phyloP scores from a whole-genome alignment of 768 basidiomycete species.

The Boletus tomentosulus region DNA sequence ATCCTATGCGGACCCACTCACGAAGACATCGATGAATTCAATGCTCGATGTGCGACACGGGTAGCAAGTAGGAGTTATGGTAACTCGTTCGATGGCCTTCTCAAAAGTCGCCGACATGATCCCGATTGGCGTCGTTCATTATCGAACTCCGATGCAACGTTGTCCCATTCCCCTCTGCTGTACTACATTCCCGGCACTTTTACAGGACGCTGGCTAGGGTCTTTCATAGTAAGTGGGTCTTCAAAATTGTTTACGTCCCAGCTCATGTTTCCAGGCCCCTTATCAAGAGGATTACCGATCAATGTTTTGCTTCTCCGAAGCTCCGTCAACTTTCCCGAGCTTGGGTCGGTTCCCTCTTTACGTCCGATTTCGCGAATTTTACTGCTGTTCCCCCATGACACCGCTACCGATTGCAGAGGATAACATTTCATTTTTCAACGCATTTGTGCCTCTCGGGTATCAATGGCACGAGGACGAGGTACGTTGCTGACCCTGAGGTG shows the following conservation, averaged over 20 bases:
- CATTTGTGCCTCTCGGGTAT: slow-evolving; percentile 43
- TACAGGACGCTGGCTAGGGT: slow-evolving; percentile 48
- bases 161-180: slow-evolving; percentile 1
- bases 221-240: slow-evolving; percentile 38
- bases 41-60: slow-evolving; percentile 39
- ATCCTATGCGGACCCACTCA: slow-evolving; percentile 37
- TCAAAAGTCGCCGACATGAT: slow-evolving; percentile 30
- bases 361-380: slow-evolving; percentile 46
- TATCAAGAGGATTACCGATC: slow-evolving; percentile 35
- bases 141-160: background rate
- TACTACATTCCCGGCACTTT: slow-evolving; percentile 43
- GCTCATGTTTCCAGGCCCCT: slow-evolving; percentile 33
- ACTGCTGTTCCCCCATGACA: slow-evolving; percentile 32
- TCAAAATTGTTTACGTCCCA: background rate
- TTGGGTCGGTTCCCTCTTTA: slow-evolving; percentile 46
- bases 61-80: slow-evolving; percentile 28
- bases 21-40: slow-evolving; percentile 45
- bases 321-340: slow-evolving; percentile 33
- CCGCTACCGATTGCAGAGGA: slow-evolving; percentile 35
- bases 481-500: background rate
- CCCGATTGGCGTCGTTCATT: slow-evolving; percentile 29
- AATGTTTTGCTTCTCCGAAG: slow-evolving; percentile 33
- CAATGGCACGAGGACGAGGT: slow-evolving; percentile 33
- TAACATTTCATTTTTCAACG: slow-evolving; percentile 37
- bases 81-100: slow-evolving; percentile 14